Percentiles rank a stretch among this genome's conserved stretches.
phyloP scores from a whole-genome alignment of 805 yeast species.

The Ogataea methylovora region DNA sequence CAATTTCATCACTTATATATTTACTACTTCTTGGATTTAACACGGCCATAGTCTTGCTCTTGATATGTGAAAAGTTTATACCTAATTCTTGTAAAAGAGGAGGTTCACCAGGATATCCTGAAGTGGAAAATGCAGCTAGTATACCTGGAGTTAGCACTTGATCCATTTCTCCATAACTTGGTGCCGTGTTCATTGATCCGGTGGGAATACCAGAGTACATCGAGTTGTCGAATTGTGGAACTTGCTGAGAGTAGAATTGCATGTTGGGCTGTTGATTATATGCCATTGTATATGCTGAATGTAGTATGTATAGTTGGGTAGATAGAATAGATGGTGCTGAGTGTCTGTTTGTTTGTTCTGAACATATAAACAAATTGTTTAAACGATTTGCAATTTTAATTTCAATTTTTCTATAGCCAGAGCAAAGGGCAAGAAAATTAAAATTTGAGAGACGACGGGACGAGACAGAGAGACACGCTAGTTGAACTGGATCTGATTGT shows the following conservation, averaged over 20 bases:
- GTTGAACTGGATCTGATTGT: neutral
- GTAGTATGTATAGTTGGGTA: too few species aligned
- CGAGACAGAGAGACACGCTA: neutral
- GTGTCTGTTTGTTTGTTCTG: too few species aligned
- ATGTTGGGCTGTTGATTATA: too few species aligned
- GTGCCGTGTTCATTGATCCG: constrained; percentile 20
- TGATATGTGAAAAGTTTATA: constrained; percentile 83
- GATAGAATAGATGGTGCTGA: too few species aligned
- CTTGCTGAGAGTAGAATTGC: neutral
- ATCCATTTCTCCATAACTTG: constrained; percentile 21
- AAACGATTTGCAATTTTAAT: too few species aligned
- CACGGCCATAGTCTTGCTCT: constrained; percentile 77
- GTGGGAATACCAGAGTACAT: constrained; percentile 10
- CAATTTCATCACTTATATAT: constrained; percentile 59
- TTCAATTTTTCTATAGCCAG: too few species aligned
- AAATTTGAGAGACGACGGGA: neutral
- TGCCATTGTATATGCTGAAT: too few species aligned
- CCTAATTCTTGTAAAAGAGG: constrained; percentile 90
- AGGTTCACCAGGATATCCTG: constrained; percentile 94
- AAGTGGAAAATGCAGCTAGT: constrained; percentile 85
- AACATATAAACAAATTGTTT: too few species aligned
- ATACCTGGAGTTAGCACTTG: constrained; percentile 62
- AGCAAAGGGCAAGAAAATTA: too few species aligned
- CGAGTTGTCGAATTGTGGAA: neutral
- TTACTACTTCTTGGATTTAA: constrained; percentile 59